A percentile compares a stretch with the other conserved stretches of the same genome.
Evolutionary conservation across 768 basidiomycete species (phyloP).

Genomic region (Mrakia blollopis): DNA sequence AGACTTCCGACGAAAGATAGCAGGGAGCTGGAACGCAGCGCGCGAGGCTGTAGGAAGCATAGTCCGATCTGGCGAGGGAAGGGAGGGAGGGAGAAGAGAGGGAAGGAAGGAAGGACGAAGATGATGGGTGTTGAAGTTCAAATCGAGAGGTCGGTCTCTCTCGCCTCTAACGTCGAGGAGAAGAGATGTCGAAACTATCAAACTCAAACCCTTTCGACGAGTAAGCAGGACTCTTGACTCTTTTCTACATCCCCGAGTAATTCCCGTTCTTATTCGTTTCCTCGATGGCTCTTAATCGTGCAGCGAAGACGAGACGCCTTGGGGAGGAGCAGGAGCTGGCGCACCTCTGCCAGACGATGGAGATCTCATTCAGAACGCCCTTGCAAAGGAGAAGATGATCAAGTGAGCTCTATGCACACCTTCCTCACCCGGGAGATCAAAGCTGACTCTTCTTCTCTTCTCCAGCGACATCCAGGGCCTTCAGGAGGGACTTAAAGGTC

Average conservation of each 20-base stretch:
- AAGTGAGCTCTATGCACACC: neutral
- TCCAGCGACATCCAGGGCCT: constrained; percentile 21
- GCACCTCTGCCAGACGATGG: constrained; percentile 18
- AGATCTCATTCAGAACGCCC: constrained; percentile 24
- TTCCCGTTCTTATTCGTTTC: neutral
- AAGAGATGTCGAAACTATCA: constrained; percentile 15
- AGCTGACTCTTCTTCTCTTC: neutral
- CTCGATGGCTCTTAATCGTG: neutral
- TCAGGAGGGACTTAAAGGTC: constrained; percentile 28
- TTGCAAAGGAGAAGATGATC: constrained; percentile 30
- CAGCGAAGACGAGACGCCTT: constrained; percentile 19
- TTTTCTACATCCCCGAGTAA: no score
- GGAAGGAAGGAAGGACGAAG: neutral
- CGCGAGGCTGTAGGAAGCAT: neutral
- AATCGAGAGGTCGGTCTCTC: neutral
- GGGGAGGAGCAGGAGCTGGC: constrained; percentile 11
- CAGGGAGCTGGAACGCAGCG: neutral
- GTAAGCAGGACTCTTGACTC: neutral
- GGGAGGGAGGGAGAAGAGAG: neutral
- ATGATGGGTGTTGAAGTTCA: neutral
- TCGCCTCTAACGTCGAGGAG: neutral
- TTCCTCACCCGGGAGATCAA: neutral
- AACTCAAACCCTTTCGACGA: constrained; percentile 28
- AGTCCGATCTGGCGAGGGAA: neutral
- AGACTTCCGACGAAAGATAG: constrained; percentile 6